A percentile compares a stretch with the other conserved stretches of the same genome.
Conservation (phyloP, 495 filamentous ascomycete genomes). For the Tuber umbilicatum region DNA sequence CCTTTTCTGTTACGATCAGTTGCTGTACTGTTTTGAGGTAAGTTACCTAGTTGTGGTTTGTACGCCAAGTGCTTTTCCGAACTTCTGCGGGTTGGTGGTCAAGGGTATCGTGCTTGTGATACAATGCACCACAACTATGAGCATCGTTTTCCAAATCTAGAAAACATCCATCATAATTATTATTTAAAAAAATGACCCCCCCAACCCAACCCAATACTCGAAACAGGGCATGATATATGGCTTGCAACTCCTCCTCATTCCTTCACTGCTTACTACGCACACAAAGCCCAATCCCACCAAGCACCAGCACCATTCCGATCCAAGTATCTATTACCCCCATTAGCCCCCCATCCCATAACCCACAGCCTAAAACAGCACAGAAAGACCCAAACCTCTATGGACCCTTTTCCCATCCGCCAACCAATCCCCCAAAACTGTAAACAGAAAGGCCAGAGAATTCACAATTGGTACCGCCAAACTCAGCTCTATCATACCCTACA, state of each 20-base stretch:
- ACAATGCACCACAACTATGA: not conserved
- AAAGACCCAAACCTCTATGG: slow-evolving; percentile 50
- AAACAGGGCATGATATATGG: not conserved
- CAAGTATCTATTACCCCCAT: slow-evolving; percentile 60
- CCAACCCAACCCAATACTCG: not conserved
- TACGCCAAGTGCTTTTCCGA: not conserved
- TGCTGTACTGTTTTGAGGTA: not conserved
- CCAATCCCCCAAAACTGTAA: slow-evolving; percentile 93
- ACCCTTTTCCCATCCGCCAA: slow-evolving; percentile 88
- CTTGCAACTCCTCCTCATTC: no score
- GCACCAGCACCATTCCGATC: slow-evolving; percentile 75
- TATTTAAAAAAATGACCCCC: no score
- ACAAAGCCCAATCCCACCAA: slow-evolving; percentile 80
- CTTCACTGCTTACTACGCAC: slow-evolving; percentile 57
- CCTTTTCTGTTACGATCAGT: not conserved
- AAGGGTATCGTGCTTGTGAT: not conserved
- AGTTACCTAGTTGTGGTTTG: not conserved
- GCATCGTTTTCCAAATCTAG: not conserved
- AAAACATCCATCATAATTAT: not conserved
- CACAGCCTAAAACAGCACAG: not conserved
- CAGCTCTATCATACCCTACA: slow-evolving; percentile 54
- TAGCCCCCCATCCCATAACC: not conserved
- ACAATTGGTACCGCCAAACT: slow-evolving; percentile 91
- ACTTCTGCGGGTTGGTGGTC: not conserved
- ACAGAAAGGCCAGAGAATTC: slow-evolving; percentile 88